These are phyloP conservation scores for Cladosporium colombiae DNA, from an alignment of 2,329 filamentous ascomycete species.

Conservation along the genomic window DNA sequence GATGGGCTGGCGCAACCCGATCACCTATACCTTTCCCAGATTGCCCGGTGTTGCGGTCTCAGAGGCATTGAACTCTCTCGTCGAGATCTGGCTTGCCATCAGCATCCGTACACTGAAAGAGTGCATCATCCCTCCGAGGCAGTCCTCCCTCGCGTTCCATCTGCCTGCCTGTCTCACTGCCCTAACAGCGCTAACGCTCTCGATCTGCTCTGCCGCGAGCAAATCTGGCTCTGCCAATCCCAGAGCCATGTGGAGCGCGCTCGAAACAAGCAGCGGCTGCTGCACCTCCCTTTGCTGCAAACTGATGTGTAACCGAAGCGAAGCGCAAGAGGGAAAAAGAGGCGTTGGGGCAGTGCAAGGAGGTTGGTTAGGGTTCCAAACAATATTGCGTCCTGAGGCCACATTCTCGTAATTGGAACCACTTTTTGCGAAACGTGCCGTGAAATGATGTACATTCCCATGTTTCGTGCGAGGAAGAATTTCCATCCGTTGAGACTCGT, in stretches of 20 bases:
- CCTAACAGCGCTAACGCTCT: not conserved
- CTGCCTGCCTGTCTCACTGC: not conserved
- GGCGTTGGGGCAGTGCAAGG: constrained; percentile 14
- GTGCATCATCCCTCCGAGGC: not conserved
- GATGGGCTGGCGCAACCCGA: not conserved
- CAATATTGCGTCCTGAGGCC: not conserved
- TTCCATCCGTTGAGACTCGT: not conserved
- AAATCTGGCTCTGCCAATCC: not conserved
- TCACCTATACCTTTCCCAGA: not conserved
- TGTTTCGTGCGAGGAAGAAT: not conserved
- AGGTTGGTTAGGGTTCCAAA: not conserved
- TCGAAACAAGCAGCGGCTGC: constrained; percentile 13
- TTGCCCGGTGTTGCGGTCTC: not conserved
- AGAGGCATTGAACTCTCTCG: not conserved
- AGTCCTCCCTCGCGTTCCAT: not conserved
- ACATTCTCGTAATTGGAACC: not conserved
- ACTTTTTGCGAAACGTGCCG: not conserved
- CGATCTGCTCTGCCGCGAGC: not conserved
- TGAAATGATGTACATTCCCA: not conserved
- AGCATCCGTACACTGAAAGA: not conserved
- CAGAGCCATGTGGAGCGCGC: constrained; percentile 8
- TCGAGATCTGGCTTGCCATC: not conserved
- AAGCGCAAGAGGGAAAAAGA: not conserved
- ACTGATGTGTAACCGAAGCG: constrained; percentile 3
- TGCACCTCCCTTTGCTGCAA: not conserved